Base-by-base conservation (phyloP, 2,329 filamentous ascomycete genomes). In the Phoma sp. region DNA sequence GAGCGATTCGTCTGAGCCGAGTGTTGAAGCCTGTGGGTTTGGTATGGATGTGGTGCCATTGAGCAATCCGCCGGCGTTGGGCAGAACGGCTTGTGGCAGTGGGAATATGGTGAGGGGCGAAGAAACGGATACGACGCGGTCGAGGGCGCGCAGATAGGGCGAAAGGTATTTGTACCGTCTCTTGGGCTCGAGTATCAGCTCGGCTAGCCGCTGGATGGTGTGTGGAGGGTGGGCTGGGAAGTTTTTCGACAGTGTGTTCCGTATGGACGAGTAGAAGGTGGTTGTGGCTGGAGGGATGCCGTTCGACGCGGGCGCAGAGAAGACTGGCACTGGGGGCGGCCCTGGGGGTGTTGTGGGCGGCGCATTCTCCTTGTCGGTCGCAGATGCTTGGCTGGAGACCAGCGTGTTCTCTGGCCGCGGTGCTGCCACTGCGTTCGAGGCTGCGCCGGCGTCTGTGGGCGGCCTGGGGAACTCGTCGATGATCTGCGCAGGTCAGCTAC, bases 41-140 rank as follows among this genome's bases (percentile, higher is more conserved):
- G 57, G 59, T 15, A 83, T 80, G 2, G 61, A 56, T n/a, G 81
- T 78, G 7, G 81, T 74, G 21, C 89, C 90, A 67, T 95, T 93
- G 46, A 81, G 74, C 46, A 81, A 73, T 70, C 73, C 59, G 76
- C 75, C 76, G 45, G 83, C 82, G 38, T 76, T 76, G 5, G 75
- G 69, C 59, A 77, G 67, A 7, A 87, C 76, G 12, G 86, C 84
- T 0, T 86, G 84, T 1, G 91, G 91, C 1, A 98, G 84, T 0
- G 95, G 95, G 69, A 96, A 99, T 52, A 87, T 81, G 60, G 90
- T 87, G 17, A 87, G 85, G 21, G 87, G 84, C 30, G 91, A 96
- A 10, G 92, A 96, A 51, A 99, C 95, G 51, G 90, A 92, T 20
- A 97, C 87, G 18, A 96, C 89, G 51, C 95, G 88, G 72, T 98